A percentile compares a stretch with the other conserved stretches of the same genome.
Conservation (phyloP, 371 early-diverging fungal species). For the Catenaria anguillulae region DNA sequence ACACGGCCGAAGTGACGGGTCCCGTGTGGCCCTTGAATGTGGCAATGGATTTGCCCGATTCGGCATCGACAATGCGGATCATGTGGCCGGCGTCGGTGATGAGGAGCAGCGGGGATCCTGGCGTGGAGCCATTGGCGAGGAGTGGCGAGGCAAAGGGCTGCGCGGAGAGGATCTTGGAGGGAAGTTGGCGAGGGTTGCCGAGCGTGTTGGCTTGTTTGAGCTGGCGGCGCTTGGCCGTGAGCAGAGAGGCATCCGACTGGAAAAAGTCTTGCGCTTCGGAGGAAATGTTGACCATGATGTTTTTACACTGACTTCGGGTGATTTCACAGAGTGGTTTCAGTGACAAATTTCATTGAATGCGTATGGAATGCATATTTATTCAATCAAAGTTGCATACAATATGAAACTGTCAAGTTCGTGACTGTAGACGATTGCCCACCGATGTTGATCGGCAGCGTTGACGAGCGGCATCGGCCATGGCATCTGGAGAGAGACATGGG, state of each 20-base stretch:
- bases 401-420: too few species aligned
- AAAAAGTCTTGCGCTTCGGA: conserved; percentile 52
- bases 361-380: too few species aligned
- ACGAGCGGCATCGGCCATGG: too few species aligned
- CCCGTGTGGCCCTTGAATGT: conserved; percentile 61
- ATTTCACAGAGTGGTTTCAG: too few species aligned
- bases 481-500: too few species aligned
- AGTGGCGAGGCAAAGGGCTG: conserved; percentile 8
- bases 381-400: too few species aligned
- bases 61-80: conserved; percentile 17
- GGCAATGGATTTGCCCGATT: conserved; percentile 46
- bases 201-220: conserved; percentile 44
- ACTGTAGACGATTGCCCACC: too few species aligned
- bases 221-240: conserved; percentile 33
- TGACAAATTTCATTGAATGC: too few species aligned
- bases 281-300: conserved; percentile 39
- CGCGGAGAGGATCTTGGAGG: conserved; percentile 48
- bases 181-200: conserved; percentile 41
- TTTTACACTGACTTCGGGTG: too few species aligned
- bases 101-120: conserved; percentile 10
- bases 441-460: too few species aligned
- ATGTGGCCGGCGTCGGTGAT: conserved; percentile 23
- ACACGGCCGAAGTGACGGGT: conserved; percentile 55
- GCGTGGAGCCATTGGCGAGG: too few species aligned
- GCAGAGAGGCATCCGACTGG: conserved; percentile 58